Conservation (phyloP, 2,329 filamentous ascomycete genomes). For the Hymenoscyphus scutula region DNA sequence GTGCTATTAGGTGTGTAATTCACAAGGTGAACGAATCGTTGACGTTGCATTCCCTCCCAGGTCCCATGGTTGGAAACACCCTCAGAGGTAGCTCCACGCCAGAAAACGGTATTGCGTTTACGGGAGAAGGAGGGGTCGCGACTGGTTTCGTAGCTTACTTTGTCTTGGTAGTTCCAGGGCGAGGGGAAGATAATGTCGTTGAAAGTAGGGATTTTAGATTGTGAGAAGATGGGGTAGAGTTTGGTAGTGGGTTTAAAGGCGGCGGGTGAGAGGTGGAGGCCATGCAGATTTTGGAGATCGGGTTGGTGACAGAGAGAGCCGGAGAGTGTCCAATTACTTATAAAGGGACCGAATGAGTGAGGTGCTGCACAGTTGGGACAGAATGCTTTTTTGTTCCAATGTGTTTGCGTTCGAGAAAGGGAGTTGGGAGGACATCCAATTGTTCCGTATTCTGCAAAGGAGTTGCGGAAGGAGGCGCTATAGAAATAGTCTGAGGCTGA, state of each 20-base stretch:
- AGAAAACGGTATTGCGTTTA: conserved; percentile 51
- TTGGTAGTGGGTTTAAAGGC: conserved; percentile 44
- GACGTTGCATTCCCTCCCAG: conserved; percentile 59
- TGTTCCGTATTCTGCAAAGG: conserved; percentile 30
- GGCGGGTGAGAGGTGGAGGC: conserved; percentile 49
- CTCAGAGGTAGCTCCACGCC: conserved; percentile 52
- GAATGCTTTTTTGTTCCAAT: conserved; percentile 41
- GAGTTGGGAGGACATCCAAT: conserved; percentile 47
- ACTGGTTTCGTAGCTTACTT: conserved; percentile 40
- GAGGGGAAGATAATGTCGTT: conserved; percentile 49
- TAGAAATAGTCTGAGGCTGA: conserved; percentile 39
- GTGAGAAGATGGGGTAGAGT: conserved; percentile 55
- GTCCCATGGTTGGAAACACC: conserved; percentile 31
- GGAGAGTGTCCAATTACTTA: conserved; percentile 30
- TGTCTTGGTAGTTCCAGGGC: conserved; percentile 42
- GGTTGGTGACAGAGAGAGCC: conserved; percentile 52
- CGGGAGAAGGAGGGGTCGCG: conserved; percentile 40
- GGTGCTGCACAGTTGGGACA: conserved; percentile 39
- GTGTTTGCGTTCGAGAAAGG: conserved; percentile 41
- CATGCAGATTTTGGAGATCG: conserved; percentile 48
- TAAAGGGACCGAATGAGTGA: conserved; percentile 32
- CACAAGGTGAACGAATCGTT: conserved; percentile 56
- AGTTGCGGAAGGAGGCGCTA: conserved; percentile 29
- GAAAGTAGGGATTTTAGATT: conserved; percentile 53
- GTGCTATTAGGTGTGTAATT: conserved; percentile 45